phyloP scores from a whole-genome alignment of 225 moss, liverwort and hornwort genomes.

The Bryoerythrophyllum caledonicum region DNA sequence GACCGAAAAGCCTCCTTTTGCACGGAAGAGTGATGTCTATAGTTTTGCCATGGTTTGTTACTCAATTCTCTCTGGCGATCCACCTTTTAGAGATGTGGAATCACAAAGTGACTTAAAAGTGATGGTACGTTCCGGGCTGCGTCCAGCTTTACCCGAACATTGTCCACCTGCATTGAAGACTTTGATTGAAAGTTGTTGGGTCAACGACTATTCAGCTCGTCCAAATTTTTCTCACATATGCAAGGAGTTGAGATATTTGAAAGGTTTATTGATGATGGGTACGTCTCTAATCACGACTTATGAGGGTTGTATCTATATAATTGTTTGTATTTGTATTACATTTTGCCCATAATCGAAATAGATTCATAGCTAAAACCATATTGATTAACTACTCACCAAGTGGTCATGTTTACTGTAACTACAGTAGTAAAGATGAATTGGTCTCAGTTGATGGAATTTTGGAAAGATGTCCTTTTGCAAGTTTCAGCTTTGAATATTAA shows the following conservation, averaged over 20 bases:
- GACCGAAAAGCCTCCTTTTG: not conserved
- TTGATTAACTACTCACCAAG: no score
- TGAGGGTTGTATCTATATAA: no score
- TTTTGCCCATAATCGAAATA: no score
- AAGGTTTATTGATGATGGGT: not conserved
- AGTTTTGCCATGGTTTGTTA: not conserved
- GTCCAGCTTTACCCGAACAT: not conserved
- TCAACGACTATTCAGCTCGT: not conserved
- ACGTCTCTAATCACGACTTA: not conserved
- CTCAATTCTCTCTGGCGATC: not conserved
- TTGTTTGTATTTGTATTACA: no score
- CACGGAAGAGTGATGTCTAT: not conserved
- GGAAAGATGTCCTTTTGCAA: no score
- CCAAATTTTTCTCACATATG: not conserved
- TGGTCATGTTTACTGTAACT: no score
- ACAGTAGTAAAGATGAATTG: no score
- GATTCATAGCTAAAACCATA: no score
- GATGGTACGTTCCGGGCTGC: not conserved
- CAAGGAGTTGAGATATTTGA: not conserved
- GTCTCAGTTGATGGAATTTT: no score
- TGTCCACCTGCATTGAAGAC: not conserved
- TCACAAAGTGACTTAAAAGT: fast-evolving
- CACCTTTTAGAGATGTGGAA: not conserved
- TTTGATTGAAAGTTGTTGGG: not conserved
- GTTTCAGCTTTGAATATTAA: no score